A percentile compares a stretch with the other conserved stretches of the same genome.
These are phyloP conservation scores for Metschnikowia gelsemii DNA, from an alignment of 805 yeast genomes.

Conservation along the genomic window DNA sequence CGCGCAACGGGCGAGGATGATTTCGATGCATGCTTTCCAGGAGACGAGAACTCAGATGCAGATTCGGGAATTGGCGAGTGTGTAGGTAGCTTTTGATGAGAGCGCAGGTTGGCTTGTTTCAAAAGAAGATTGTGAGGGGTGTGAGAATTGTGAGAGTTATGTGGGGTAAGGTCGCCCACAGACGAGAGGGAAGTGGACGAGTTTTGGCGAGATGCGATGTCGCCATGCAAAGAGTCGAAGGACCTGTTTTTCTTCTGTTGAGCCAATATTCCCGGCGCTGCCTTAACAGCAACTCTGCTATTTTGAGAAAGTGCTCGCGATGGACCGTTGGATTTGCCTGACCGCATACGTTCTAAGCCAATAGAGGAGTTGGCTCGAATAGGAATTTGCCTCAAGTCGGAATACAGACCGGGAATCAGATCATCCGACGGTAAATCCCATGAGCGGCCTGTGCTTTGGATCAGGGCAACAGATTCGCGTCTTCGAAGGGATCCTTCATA, in stretches of 20 bases:
- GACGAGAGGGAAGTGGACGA: slow-evolving; percentile 14
- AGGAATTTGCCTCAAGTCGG: slow-evolving; percentile 14
- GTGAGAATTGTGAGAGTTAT: neutral
- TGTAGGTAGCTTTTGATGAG: slow-evolving; percentile 5
- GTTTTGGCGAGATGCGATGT: slow-evolving; percentile 13
- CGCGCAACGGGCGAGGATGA: neutral
- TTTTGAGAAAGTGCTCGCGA: slow-evolving; percentile 11
- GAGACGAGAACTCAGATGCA: slow-evolving; percentile 5
- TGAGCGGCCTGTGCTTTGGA: slow-evolving; percentile 15
- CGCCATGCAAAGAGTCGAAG: slow-evolving; percentile 18
- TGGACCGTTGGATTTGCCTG: slow-evolving; percentile 6
- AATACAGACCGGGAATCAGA: slow-evolving; percentile 20
- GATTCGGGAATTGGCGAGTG: slow-evolving; percentile 9
- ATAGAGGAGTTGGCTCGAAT: slow-evolving; percentile 18
- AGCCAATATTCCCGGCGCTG: slow-evolving; percentile 15
- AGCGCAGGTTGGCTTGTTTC: slow-evolving; percentile 6
- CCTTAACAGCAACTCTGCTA: slow-evolving; percentile 12
- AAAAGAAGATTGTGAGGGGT: neutral
- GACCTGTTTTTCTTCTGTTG: slow-evolving; percentile 19
- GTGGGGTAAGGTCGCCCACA: neutral
- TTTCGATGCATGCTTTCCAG: neutral
- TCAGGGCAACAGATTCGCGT: slow-evolving; percentile 19
- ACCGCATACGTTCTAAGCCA: slow-evolving; percentile 21
- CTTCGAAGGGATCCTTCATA: slow-evolving; percentile 16
- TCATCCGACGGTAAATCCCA: slow-evolving; percentile 28